Conservation (phyloP, 2,329 filamentous ascomycete genomes). For the Aspergillus sp. region DNA sequence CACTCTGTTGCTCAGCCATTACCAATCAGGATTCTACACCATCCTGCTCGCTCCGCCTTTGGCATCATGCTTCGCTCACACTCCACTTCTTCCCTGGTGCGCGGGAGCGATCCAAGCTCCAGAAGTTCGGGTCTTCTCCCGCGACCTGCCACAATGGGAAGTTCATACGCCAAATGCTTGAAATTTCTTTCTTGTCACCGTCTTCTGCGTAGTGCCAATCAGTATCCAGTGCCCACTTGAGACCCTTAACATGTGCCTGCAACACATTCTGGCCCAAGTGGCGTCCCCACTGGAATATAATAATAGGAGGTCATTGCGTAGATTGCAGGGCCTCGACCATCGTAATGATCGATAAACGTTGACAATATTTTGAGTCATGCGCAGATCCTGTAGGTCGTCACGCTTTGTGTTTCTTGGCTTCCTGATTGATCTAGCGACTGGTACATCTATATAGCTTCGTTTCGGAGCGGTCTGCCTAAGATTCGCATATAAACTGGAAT, state of each 20-base stretch:
- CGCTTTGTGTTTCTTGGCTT: constrained; percentile 18
- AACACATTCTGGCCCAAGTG: constrained; percentile 6
- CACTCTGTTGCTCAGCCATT: neutral
- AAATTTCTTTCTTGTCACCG: constrained; percentile 4
- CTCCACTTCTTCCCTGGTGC: neutral
- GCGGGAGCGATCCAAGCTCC: constrained; percentile 5
- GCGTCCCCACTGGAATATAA: neutral
- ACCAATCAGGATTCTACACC: neutral
- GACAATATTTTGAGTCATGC: neutral
- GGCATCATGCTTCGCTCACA: neutral
- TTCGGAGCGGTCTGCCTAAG: neutral
- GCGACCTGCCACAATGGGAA: constrained; percentile 19
- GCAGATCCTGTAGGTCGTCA: neutral
- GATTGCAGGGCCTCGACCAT: neutral
- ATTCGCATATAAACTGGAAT: neutral
- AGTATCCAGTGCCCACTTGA: neutral
- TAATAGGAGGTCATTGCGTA: constrained; percentile 1
- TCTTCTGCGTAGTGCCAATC: neutral
- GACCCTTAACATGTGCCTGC: neutral
- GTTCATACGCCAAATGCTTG: constrained; percentile 12
- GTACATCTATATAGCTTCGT: neutral
- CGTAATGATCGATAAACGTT: neutral
- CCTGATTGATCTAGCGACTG: constrained; percentile 16
- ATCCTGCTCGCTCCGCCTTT: neutral
- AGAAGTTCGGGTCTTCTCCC: constrained; percentile 7